Evolutionary conservation across 345 rosid species (phyloP), one percentile per base, ranked within the genome.

Genomic region (Tarenaya hassleriana): DNA sequence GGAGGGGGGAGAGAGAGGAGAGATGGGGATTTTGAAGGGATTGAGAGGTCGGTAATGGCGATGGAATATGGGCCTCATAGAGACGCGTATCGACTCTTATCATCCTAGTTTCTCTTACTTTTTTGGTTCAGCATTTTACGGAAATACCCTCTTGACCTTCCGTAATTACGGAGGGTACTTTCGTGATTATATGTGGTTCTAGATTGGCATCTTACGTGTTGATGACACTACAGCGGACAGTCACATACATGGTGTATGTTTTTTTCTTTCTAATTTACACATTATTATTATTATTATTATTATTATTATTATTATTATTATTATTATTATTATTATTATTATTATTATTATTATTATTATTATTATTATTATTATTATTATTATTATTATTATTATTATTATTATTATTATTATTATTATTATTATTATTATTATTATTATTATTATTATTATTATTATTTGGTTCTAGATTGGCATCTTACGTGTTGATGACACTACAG

Each of bases 51-150:
- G 79, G 78, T 66, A 72, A 66, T 71, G 74, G 76, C 76, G 74
- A 76, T 64, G 74, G 86, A 79, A 75, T 79, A 79, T 77, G 87
- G 82, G n/a, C n/a, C n/a, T n/a, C n/a, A n/a, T n/a, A n/a, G n/a
- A n/a, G n/a, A n/a, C n/a, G n/a, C 94, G 95, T 81, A 81, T 75
- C 88, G 60, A 67, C 66, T n/a, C 77, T 69, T 72, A 65, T 74
- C 53, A 50, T 54, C 5, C 5, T 24, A 24, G 13, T 35, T 35
- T 65, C 61, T 52, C 57, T 39, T 59, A 47, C 60, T 59, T 46
- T 54, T 60, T 59, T 63, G 38, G 31, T 2, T 2, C 1, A 0
- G 3, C 4, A 1, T 29, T 57, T 79, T 34, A 69, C 86, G 0
- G 1, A 15, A 60, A 34, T 69, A 21, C 42, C 82, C 85, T 69